Evolutionary conservation across 2,329 filamentous ascomycete genomes (phyloP), one percentile per base, ranked within the genome.

Genomic region (Trichoderma sp.): DNA sequence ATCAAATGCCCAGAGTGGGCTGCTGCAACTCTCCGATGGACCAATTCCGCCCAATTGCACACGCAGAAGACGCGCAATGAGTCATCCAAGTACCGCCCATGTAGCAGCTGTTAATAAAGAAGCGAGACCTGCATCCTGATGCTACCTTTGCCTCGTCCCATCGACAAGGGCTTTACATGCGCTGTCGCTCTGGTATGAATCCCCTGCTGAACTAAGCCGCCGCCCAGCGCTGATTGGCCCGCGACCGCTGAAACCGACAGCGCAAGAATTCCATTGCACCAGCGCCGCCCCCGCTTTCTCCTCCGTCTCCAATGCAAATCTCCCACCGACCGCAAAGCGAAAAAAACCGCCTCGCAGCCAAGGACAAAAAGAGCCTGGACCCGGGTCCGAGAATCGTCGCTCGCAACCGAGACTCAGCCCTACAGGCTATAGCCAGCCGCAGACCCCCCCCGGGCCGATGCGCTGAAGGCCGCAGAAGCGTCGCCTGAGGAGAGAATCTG

Each of bases 321-420:
- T 57, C 21, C 10, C 52, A 27, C 52, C 29, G 52, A 31, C 52
- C 31, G 14, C 63, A 58, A 56, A 35, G 27, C 63, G n/a, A 29
- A 35, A 35, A 35, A 35, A 66, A 27, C 33, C 63, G 63, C 53
- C 53, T 57, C 31, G 31, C 63, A 55, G 27, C 63, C 40, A 43
- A 43, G 40, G 40, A 43, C 40, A n/a, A 56, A 29, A 52, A 56
- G 27, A 47, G 53, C 40, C 63, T 66, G 35, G 63, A 40, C 63
- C 63, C 63, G 63, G 63, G 63, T 49, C 63, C 63, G 63, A 66
- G 53, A 66, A n/a, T 31, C 55, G 13, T 47, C 37, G 31, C 47
- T 66, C 53, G 63, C 63, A 66, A 52, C 61, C 61, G 61, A 64
- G 61, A 16, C 53, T 66, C 63, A 66, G 63, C 63, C 63, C 63